These are phyloP conservation scores for Gamarada debralockiae DNA, from an alignment of 495 filamentous ascomycete genomes.

Conservation along the genomic window DNA sequence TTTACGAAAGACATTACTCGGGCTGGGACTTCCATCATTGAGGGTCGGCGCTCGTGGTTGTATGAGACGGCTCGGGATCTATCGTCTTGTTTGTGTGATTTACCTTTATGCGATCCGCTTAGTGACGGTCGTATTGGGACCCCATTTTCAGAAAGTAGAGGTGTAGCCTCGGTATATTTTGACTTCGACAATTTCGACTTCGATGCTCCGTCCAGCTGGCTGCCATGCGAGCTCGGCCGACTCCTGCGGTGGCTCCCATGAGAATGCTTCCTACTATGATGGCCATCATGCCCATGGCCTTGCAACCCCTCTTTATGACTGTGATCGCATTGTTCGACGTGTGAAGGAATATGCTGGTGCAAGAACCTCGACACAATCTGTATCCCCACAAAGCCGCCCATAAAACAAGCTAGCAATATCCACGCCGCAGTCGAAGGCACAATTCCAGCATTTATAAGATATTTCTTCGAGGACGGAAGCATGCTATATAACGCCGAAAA, in stretches of 20 bases:
- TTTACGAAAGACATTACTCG: slow-evolving; percentile 62
- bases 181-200: slow-evolving; percentile 31
- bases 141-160: slow-evolving; percentile 27
- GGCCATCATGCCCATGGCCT: slow-evolving; percentile 25
- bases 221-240: not conserved
- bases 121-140: not conserved
- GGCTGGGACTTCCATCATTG: slow-evolving; percentile 39
- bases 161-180: slow-evolving; percentile 29
- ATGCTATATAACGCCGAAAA: slow-evolving; percentile 95
- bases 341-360: slow-evolving; percentile 84
- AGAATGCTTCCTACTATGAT: slow-evolving; percentile 19
- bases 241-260: slow-evolving; percentile 21
- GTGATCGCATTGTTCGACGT: slow-evolving; percentile 90
- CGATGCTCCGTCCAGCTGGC: slow-evolving; percentile 3
- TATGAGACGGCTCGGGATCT: slow-evolving; percentile 3
- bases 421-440: slow-evolving; percentile 64
- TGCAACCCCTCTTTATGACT: slow-evolving; percentile 56
- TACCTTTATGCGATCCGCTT: not conserved
- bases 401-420: slow-evolving; percentile 70
- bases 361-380: slow-evolving; percentile 73
- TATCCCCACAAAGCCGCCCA: slow-evolving; percentile 80
- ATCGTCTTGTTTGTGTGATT: slow-evolving; percentile 1
- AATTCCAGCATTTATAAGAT: slow-evolving; percentile 65
- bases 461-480: slow-evolving; percentile 78
- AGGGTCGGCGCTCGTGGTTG: slow-evolving; percentile 35